phyloP scores from a whole-genome alignment of 2,329 filamentous ascomycete genomes.

The Exophiala xenobiotica region DNA sequence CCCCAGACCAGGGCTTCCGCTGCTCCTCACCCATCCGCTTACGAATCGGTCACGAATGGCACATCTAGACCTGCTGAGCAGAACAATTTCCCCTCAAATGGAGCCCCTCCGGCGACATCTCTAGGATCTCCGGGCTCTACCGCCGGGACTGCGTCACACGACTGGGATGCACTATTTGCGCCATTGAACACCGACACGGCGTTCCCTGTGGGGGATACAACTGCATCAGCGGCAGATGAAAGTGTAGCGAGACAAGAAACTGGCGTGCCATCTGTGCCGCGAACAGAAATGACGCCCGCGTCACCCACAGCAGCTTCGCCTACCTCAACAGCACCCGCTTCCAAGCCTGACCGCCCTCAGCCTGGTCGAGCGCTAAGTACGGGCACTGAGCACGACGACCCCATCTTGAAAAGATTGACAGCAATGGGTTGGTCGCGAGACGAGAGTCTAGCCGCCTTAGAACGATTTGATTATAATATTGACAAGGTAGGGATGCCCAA shows the following conservation, averaged over 20 bases:
- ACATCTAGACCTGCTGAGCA: conserved; percentile 36
- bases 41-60: conserved; percentile 26
- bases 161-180: conserved; percentile 95
- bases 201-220: not conserved
- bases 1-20: conserved; percentile 37
- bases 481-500: conserved; percentile 69
- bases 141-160: conserved; percentile 56
- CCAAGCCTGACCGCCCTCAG: conserved; percentile 29
- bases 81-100: conserved; percentile 48
- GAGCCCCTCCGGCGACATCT: conserved; percentile 21
- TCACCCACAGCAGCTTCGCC: conserved; percentile 3
- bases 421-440: conserved; percentile 80
- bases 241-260: not conserved
- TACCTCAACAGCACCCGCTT: not conserved
- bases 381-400: conserved; percentile 81
- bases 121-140: conserved; percentile 34
- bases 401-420: conserved; percentile 84
- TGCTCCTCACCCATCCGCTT: conserved; percentile 32
- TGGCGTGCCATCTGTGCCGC: not conserved
- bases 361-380: conserved; percentile 61
- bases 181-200: conserved; percentile 32
- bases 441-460: conserved; percentile 74
- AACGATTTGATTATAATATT: conserved; percentile 94
- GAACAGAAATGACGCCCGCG: conserved; percentile 1
- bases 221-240: not conserved